Percentiles rank a stretch among this genome's conserved stretches.
Evolutionary conservation across 2,329 filamentous ascomycete genomes (phyloP).

Genomic region (Aspergillus brasiliensis): DNA sequence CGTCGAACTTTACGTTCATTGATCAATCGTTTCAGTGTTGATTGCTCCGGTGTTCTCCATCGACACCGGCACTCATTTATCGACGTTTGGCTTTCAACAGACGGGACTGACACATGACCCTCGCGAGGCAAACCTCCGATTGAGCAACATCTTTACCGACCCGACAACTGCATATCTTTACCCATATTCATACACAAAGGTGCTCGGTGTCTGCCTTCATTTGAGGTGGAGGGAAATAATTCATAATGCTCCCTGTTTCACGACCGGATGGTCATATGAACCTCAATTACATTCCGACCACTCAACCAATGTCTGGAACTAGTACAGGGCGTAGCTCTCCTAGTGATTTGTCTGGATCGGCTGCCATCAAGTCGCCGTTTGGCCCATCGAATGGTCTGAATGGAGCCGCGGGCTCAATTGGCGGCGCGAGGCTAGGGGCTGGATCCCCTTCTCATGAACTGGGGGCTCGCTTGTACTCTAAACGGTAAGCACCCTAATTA

Average conservation of each 20-base stretch:
- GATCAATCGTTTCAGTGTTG: neutral
- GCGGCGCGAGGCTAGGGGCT: conserved; percentile 73
- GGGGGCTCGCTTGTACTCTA: conserved; percentile 79
- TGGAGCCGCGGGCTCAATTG: conserved; percentile 52
- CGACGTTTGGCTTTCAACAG: neutral
- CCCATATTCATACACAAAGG: conserved; percentile 7
- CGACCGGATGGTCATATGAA: conserved; percentile 82
- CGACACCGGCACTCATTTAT: neutral
- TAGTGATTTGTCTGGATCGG: conserved; percentile 68
- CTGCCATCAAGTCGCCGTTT: conserved; percentile 70
- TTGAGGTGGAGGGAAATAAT: conserved; percentile 57
- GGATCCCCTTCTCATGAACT: conserved; percentile 96
- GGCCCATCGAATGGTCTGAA: conserved; percentile 66
- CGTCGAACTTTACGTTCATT: conserved; percentile 3
- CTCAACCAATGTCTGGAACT: conserved; percentile 72
- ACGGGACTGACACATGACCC: conserved; percentile 26
- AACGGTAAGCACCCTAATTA: conserved; percentile 68
- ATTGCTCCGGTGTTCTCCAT: neutral
- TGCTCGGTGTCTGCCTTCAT: conserved; percentile 16
- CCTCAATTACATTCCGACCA: conserved; percentile 74
- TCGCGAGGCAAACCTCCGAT: conserved; percentile 20
- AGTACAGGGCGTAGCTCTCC: conserved; percentile 80
- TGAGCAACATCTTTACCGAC: conserved; percentile 22
- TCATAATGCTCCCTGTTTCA: conserved; percentile 84
- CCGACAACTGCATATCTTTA: conserved; percentile 1